Evolutionary conservation across 116 monocot species (phyloP).

Genomic region (Dioscorea cayenensis): DNA sequence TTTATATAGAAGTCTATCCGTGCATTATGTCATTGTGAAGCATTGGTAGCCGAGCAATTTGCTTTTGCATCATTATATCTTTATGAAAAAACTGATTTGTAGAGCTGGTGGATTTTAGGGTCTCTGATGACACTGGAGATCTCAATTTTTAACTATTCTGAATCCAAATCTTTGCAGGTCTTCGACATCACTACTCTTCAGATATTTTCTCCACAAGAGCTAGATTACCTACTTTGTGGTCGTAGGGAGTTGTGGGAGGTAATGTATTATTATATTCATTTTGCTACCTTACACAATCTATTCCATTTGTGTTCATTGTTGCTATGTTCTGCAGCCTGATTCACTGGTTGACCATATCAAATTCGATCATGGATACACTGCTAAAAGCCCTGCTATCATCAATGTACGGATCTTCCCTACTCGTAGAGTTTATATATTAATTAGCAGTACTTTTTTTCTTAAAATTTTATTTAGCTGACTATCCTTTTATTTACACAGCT

Average conservation of each 20-base stretch:
- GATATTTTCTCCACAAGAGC: slow-evolving; percentile 91
- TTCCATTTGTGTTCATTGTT: slow-evolving; percentile 8
- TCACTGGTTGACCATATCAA: slow-evolving; percentile 91
- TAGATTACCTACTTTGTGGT: slow-evolving; percentile 86
- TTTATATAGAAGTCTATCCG: too few relatives aligned
- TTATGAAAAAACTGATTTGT: too few relatives aligned
- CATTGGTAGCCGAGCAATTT: too few relatives aligned
- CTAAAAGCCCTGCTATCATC: slow-evolving; percentile 78
- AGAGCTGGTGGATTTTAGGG: neutral
- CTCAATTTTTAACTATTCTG: neutral
- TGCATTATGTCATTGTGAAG: too few relatives aligned
- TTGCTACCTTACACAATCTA: neutral
- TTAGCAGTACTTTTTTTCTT: slow-evolving; percentile 1
- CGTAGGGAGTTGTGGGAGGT: slow-evolving; percentile 92
- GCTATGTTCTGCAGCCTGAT: slow-evolving; percentile 45
- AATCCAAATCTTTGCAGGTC: slow-evolving; percentile 37
- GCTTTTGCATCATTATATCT: too few relatives aligned
- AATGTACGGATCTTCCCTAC: slow-evolving; percentile 42
- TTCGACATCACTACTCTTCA: slow-evolving; percentile 73
- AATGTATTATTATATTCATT: slow-evolving; percentile 4
- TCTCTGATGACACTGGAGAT: neutral
- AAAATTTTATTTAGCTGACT: neutral
- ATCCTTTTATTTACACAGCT: slow-evolving; percentile 30
- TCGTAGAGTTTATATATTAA: neutral
- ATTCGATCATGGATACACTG: slow-evolving; percentile 93